Percentiles rank a stretch among this genome's conserved stretches.
Evolutionary conservation across 2,329 filamentous ascomycete species (phyloP).

Genomic region (Exophiala bonariae): DNA sequence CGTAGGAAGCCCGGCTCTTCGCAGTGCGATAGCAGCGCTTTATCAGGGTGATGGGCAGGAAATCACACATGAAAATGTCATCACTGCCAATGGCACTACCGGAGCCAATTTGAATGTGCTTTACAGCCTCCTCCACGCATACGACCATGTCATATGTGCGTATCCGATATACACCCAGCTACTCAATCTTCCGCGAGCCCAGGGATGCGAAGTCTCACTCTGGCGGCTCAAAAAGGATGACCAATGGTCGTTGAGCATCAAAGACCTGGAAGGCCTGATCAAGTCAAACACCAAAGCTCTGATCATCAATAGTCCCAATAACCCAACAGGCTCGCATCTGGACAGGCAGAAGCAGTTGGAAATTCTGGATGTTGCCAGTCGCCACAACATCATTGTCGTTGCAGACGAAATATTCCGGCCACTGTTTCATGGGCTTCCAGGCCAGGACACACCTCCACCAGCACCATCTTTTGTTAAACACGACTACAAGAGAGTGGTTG

Average conservation of each 20-base stretch:
- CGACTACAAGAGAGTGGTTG: constrained; percentile 68
- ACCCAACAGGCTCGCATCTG: constrained; percentile 74
- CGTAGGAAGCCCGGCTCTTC: constrained; percentile 28
- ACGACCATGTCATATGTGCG: constrained; percentile 82
- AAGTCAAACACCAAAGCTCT: constrained; percentile 53
- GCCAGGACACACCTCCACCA: constrained; percentile 51
- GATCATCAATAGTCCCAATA: constrained; percentile 75
- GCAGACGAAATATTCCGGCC: constrained; percentile 84
- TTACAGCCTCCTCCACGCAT: constrained; percentile 67
- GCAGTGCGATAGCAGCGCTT: constrained; percentile 31
- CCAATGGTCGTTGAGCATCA: constrained; percentile 65
- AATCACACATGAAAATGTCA: constrained; percentile 61
- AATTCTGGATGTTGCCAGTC: constrained; percentile 64
- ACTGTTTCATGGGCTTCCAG: constrained; percentile 75
- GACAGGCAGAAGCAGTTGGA: constrained; percentile 59
- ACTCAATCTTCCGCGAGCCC: constrained; percentile 69
- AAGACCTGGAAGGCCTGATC: constrained; percentile 65
- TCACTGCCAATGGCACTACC: constrained; percentile 80
- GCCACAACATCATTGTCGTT: constrained; percentile 66
- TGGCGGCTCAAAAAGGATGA: constrained; percentile 70
- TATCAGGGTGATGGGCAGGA: constrained; percentile 20
- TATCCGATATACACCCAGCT: constrained; percentile 87
- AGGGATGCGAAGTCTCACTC: constrained; percentile 74
- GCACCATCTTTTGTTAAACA: constrained; percentile 30
- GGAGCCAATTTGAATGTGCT: constrained; percentile 76